A percentile compares a stretch with the other conserved stretches of the same genome.
Evolutionary conservation across 2,329 filamentous ascomycete species (phyloP).

Genomic region (Fusarium sp.): DNA sequence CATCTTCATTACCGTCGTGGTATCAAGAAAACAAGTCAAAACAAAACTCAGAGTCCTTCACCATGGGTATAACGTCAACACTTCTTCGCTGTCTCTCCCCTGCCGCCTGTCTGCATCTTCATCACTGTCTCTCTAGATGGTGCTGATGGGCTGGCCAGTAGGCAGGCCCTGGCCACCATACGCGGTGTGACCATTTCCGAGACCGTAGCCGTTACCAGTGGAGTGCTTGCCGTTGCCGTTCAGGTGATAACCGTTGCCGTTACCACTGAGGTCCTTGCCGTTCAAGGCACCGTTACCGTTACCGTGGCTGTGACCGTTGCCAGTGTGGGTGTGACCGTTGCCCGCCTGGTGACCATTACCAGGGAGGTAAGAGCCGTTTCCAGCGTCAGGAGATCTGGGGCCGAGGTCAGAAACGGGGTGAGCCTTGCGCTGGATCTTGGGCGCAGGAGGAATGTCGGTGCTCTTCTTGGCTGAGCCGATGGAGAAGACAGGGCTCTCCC

Average conservation of each 20-base stretch:
- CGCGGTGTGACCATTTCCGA: slow-evolving; percentile 12
- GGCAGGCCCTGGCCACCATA: slow-evolving; percentile 4
- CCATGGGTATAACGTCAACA: slow-evolving; percentile 43
- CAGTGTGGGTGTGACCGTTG: background rate
- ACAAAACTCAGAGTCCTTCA: slow-evolving; percentile 28
- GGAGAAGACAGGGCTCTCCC: slow-evolving; percentile 94
- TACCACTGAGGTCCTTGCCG: slow-evolving; percentile 17
- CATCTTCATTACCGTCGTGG: slow-evolving; percentile 37
- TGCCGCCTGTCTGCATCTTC: background rate
- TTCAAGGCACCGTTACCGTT: slow-evolving; percentile 34
- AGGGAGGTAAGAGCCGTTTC: slow-evolving; percentile 32
- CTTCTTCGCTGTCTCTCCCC: slow-evolving; percentile 16
- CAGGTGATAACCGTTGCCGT: slow-evolving; percentile 16
- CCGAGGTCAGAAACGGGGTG: slow-evolving; percentile 32
- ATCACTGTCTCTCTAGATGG: slow-evolving; percentile 29
- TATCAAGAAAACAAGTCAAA: slow-evolving; percentile 37
- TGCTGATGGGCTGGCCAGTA: slow-evolving; percentile 30
- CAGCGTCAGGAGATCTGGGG: slow-evolving; percentile 20
- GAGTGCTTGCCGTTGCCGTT: slow-evolving; percentile 28
- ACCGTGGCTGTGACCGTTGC: slow-evolving; percentile 11
- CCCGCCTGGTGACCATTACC: slow-evolving; percentile 25
- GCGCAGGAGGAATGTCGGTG: slow-evolving; percentile 74
- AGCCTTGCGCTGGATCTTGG: slow-evolving; percentile 62
- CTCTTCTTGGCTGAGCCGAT: slow-evolving; percentile 84
- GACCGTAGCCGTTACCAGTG: slow-evolving; percentile 32